Base-by-base conservation (phyloP, 225 moss, liverwort and hornwort genomes). In the Physcomitrellopsis africana region DNA sequence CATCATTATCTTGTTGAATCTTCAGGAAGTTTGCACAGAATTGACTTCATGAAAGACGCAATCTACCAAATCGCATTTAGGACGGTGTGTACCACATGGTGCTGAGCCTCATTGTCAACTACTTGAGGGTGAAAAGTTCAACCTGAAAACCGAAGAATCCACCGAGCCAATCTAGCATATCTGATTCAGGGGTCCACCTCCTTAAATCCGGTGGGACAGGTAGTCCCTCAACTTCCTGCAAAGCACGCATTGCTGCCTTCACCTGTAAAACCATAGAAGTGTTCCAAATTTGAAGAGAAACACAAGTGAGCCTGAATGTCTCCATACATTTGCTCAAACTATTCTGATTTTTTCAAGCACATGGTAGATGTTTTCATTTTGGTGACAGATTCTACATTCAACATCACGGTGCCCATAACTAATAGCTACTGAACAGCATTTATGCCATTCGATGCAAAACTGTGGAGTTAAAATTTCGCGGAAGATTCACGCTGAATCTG, bases 141-240 rank as follows among this genome's bases (percentile, higher is more conserved):
- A 82, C 86, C 92, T 96, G 96, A 63, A 97, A 97, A 15, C 94
- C 90, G 72, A 97, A 94, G 63, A 77, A 85, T 47, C 47, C 12
- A 42, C 97, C 93, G 47, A 97, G 93, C 97, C 97, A 97, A 70
- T 97, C 93, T 76, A 97, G 62, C 79, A 94, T 69, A 80, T 97
- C 94, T 75, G 73, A 76, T 27, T 81, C 75, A 24, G 0, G 9
- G n/a, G 47, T 55, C 88, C 82, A 19, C 51, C 12, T 62, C 83
- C 81, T 86, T 46, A 65, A 72, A 53, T 69, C 72, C n/a, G 75
- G 46, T 68, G 81, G 83, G 51, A 53, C 62, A 15, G 79, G 81
- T 27, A 95, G 48, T 51, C 80, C 78, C 41, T 80, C 81, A 9
- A 90, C 65, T 47, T 79, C 76, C 70, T 84, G 73, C 84, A 96